Percentiles rank a stretch among this genome's conserved stretches.
These are phyloP conservation scores for Populus nigra DNA, from an alignment of 345 rosid genomes.

Conservation along the genomic window DNA sequence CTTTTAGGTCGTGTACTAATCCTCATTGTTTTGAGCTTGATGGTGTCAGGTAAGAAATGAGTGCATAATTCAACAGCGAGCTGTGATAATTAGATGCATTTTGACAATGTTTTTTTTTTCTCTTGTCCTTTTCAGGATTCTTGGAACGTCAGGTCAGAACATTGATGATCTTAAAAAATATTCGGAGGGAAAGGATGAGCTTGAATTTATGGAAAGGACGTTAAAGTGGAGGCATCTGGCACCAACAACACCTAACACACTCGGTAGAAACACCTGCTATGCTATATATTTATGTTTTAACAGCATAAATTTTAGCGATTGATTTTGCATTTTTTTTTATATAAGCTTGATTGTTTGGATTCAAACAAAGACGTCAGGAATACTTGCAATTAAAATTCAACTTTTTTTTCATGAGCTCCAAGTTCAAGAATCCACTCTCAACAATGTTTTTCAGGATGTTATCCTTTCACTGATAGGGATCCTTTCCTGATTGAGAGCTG, in stretches of 20 bases:
- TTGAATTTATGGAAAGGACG: constrained; percentile 91
- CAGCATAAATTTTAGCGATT: constrained; percentile 1
- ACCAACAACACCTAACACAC: constrained; percentile 96
- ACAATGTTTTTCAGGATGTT: constrained; percentile 61
- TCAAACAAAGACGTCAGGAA: background rate
- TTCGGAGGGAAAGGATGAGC: constrained; percentile 72
- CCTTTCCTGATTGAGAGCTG: constrained; percentile 90
- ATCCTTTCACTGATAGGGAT: constrained; percentile 92
- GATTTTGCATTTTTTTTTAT: background rate
- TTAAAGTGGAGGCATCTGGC: constrained; percentile 95
- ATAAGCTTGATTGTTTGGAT: constrained; percentile 1
- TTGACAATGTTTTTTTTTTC: background rate
- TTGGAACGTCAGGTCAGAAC: constrained; percentile 99
- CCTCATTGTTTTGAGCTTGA: constrained; percentile 97
- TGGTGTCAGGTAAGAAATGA: constrained; percentile 51
- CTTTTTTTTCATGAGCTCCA: constrained; percentile 2
- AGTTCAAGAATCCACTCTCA: constrained; percentile 5
- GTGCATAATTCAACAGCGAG: background rate
- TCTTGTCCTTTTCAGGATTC: constrained; percentile 51
- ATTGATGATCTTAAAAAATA: constrained; percentile 88
- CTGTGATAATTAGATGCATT: background rate
- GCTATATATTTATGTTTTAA: background rate
- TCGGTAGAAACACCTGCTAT: constrained; percentile 42
- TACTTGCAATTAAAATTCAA: background rate
- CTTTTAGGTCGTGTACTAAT: constrained; percentile 85